Base-by-base conservation (phyloP, 495 filamentous ascomycete species). In the Echria macrotheca region DNA sequence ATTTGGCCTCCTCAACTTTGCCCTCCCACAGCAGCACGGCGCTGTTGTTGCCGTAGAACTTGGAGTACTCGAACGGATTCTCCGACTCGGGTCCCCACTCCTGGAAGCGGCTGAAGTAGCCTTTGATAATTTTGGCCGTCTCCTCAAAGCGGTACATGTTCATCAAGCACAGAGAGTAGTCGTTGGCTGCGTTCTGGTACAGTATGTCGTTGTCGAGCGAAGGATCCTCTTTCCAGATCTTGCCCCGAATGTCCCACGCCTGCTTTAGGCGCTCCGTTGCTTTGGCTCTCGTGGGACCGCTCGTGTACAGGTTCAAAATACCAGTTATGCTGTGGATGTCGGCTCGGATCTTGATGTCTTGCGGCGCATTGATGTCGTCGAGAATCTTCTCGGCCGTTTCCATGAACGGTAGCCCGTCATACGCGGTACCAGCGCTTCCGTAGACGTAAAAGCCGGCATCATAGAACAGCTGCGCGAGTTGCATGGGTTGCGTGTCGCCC, bases 21-120 rank as follows among this genome's bases (percentile, higher is more conserved):
- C 39, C 45, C 22, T 56, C 33, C 43, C 55, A 60, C 53, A 62
- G 35, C 8, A 44, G 46, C 14, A 58, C 40, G 18, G 45, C 43
- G 11, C 50, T 48, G 37, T 49, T 45, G 36, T 62, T 50, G 29
- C 57, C 44, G 28, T 58, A 55, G 39, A 50, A 60, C 49, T 65
- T 65, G 17, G 59, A 50, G 25, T 61, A 58, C 47, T 65, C 62
- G 50, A 51, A 65, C 4, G 58, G 62, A 14, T 55, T 53, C n/a
- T 48, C 44, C 5, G 48, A 32, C 7, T 40, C 37, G 8, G 51
- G 24, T 1, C 48, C 53, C 57, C 54, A 59, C 28, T 46, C 8
- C 9, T 46, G 8, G 36, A 63, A 65, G 12, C 57, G 51, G n/a
- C 46, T 33, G 15, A 48, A 36, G 39, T 57, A 63, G 1, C 40